Percentiles rank a stretch among this genome's conserved stretches.
Evolutionary conservation across 2,329 filamentous ascomycete genomes (phyloP).

Genomic region (Shiraia sp.): DNA sequence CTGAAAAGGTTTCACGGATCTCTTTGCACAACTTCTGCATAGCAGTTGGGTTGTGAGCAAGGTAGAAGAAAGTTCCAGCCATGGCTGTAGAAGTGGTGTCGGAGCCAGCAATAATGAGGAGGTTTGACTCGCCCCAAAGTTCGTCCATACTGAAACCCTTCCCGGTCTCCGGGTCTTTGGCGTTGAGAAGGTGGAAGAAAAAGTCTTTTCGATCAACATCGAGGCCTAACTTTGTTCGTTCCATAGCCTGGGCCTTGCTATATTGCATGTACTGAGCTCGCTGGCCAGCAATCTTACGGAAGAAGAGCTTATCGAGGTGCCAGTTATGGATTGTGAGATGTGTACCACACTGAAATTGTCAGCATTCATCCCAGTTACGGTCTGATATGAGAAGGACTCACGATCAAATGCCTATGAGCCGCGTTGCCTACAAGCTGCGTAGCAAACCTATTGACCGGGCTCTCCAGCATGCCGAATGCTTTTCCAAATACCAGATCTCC

Average conservation of each 20-base stretch:
- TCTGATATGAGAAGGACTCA: slow-evolving; percentile 25
- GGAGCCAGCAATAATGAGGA: slow-evolving; percentile 54
- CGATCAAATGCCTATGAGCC: slow-evolving; percentile 50
- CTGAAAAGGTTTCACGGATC: slow-evolving; percentile 36
- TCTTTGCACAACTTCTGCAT: slow-evolving; percentile 40
- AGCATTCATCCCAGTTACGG: slow-evolving; percentile 5
- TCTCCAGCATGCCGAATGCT: slow-evolving; percentile 49
- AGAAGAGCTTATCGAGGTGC: slow-evolving; percentile 50
- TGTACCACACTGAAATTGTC: slow-evolving; percentile 43
- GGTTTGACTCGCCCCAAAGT: slow-evolving; percentile 54
- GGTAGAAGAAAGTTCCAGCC: slow-evolving; percentile 50
- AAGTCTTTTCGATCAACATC: slow-evolving; percentile 52
- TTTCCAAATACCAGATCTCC: slow-evolving; percentile 53
- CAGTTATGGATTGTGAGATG: slow-evolving; percentile 50
- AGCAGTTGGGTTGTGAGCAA: slow-evolving; percentile 44
- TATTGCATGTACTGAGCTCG: slow-evolving; percentile 49
- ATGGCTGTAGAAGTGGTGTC: slow-evolving; percentile 52
- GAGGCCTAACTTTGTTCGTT: slow-evolving; percentile 47
- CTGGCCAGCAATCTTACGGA: slow-evolving; percentile 49
- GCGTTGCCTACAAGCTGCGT: slow-evolving; percentile 49
- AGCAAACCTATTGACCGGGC: slow-evolving; percentile 46
- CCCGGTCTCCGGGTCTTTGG: slow-evolving; percentile 52
- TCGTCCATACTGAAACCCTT: slow-evolving; percentile 51
- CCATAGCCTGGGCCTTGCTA: slow-evolving; percentile 48
- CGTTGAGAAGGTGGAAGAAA: slow-evolving; percentile 53